These are phyloP conservation scores for Neonectria hederae DNA, from an alignment of 2,329 filamentous ascomycete species.

Conservation along the genomic window DNA sequence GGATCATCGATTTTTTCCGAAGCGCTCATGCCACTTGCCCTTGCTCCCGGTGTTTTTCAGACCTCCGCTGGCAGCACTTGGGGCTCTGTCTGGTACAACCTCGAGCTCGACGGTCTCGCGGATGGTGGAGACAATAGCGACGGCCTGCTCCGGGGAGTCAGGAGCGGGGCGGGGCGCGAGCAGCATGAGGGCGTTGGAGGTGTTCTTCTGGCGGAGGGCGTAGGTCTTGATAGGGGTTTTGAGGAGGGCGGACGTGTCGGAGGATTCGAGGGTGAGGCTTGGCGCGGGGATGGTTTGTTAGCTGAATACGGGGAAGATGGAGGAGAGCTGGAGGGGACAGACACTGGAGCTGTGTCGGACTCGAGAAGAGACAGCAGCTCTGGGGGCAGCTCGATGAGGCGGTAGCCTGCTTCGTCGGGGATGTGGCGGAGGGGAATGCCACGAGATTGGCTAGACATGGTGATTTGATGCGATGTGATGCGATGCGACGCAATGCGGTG, in stretches of 20 bases:
- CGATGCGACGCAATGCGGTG: background rate
- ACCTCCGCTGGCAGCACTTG: slow-evolving; percentile 34
- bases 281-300: background rate
- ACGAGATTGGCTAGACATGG: slow-evolving; percentile 58
- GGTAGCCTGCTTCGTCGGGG: slow-evolving; percentile 62
- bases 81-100: slow-evolving; percentile 48
- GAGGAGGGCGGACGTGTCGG: slow-evolving; percentile 61
- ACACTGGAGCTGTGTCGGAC: slow-evolving; percentile 63
- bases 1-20: slow-evolving; percentile 57
- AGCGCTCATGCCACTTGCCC: slow-evolving; percentile 71
- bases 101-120: slow-evolving; percentile 72
- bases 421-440: slow-evolving; percentile 62
- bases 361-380: slow-evolving; percentile 67
- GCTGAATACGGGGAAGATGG: background rate
- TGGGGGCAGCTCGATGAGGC: slow-evolving; percentile 69
- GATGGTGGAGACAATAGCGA: slow-evolving; percentile 64
- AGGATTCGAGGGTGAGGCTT: slow-evolving; percentile 61
- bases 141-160: slow-evolving; percentile 43
- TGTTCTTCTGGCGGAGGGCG: slow-evolving; percentile 72
- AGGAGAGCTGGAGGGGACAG: slow-evolving; percentile 40
- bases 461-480: slow-evolving; percentile 6
- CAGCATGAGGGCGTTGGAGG: slow-evolving; percentile 71
- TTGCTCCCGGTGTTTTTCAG: slow-evolving; percentile 44
- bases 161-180: slow-evolving; percentile 49
- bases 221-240: slow-evolving; percentile 63